Conservation (phyloP, 192 early-diverging fungal species). For the Podila epicladia region DNA sequence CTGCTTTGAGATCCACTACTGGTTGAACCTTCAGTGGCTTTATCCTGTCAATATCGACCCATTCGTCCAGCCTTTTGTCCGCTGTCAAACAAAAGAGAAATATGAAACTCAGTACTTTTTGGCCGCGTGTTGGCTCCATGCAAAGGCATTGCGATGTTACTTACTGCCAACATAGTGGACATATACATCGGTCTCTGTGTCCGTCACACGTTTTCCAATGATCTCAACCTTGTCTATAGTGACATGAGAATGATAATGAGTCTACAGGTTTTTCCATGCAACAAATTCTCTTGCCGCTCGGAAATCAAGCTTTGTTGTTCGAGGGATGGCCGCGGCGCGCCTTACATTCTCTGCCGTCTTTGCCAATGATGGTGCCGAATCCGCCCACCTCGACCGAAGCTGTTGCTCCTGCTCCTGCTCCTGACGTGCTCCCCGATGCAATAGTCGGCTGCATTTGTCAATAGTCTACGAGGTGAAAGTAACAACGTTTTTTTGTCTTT, state of each 20-base stretch:
- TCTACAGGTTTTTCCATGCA: background rate
- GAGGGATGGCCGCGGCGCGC: too few relatives aligned
- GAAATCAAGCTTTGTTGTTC: too few relatives aligned
- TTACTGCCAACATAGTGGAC: constrained; percentile 49
- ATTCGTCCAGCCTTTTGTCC: constrained; percentile 50
- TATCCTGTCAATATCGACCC: constrained; percentile 33
- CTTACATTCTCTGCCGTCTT: constrained; percentile 43
- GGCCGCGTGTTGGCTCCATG: background rate
- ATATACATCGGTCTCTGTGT: constrained; percentile 39
- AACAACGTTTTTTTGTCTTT: background rate
- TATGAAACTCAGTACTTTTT: background rate
- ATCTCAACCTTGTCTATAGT: constrained; percentile 37
- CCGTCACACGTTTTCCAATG: constrained; percentile 37
- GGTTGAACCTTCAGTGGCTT: constrained; percentile 5
- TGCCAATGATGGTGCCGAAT: constrained; percentile 37
- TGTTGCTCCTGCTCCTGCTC: background rate
- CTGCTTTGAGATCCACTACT: background rate
- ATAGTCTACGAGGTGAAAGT: background rate
- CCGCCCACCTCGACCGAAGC: constrained; percentile 26
- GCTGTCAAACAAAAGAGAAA: constrained; percentile 3
- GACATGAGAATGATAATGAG: background rate
- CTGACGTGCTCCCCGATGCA: background rate
- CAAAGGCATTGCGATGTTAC: background rate
- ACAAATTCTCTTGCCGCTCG: background rate
- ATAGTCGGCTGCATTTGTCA: background rate